Evolutionary conservation across 345 rosid species (phyloP).

Genomic region (Cochlearia excelsa): DNA sequence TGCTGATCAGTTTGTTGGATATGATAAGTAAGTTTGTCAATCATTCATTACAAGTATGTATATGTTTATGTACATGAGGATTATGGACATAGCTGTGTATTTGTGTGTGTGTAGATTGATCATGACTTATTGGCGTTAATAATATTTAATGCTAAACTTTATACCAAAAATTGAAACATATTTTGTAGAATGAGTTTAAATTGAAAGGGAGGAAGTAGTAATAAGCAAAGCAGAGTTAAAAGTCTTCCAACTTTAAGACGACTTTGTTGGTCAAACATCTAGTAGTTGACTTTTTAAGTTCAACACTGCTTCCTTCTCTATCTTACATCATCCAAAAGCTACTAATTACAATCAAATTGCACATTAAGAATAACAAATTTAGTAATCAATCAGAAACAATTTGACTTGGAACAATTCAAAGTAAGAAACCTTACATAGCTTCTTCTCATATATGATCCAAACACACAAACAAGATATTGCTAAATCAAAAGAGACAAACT

Average conservation of each 20-base stretch:
- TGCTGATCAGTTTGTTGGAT: conserved; percentile 28
- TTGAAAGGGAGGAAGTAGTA: too few species aligned
- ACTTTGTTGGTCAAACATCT: conserved; percentile 20
- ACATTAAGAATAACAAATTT: not conserved
- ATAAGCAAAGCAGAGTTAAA: too few species aligned
- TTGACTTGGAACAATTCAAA: conserved; percentile 26
- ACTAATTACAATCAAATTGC: conserved; percentile 14
- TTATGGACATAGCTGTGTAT: too few species aligned
- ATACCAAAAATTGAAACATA: too few species aligned
- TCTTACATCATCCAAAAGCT: conserved; percentile 16
- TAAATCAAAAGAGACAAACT: conserved; percentile 14
- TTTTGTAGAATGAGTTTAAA: too few species aligned
- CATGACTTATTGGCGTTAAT: not conserved
- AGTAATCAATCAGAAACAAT: conserved; percentile 17
- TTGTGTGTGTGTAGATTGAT: not conserved
- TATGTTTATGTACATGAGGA: conserved; percentile 21
- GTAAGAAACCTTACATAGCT: conserved; percentile 21
- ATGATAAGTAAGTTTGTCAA: conserved; percentile 29
- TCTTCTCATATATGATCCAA: not conserved
- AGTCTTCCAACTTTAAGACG: not conserved
- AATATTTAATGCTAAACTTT: too few species aligned
- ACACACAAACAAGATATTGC: conserved; percentile 4
- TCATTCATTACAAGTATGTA: not conserved
- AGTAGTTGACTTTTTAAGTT: conserved; percentile 20
- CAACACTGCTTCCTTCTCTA: conserved; percentile 11